These are phyloP conservation scores for Poa annua DNA, from an alignment of 176 grass and related monocot genomes.

Conservation along the genomic window DNA sequence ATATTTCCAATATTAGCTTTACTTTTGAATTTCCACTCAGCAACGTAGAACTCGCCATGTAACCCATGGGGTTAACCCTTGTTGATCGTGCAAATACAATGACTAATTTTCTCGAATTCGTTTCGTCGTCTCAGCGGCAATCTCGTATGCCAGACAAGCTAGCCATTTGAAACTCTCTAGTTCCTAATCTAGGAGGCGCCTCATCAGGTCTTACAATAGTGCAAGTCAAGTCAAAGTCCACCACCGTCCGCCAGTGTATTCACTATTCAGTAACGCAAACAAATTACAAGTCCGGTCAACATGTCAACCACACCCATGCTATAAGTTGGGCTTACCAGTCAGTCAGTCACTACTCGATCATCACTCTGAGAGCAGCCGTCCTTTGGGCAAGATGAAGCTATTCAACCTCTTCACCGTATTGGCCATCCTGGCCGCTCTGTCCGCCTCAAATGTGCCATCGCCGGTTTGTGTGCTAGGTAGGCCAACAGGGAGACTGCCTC, in stretches of 20 bases:
- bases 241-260: no score
- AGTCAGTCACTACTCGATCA: neutral
- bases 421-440: neutral
- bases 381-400: neutral
- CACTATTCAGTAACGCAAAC: neutral
- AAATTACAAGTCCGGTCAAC: neutral
- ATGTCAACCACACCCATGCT: neutral
- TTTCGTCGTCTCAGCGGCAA: no score
- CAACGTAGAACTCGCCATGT: no score
- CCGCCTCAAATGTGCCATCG: neutral
- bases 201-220: no score
- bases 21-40: no score
- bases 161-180: no score
- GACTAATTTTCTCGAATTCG: no score
- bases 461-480: neutral
- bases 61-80: no score
- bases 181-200: no score
- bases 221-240: neutral
- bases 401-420: constrained; percentile 26
- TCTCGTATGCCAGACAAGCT: no score
- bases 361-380: neutral
- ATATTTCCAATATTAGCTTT: no score
- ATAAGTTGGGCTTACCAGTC: neutral
- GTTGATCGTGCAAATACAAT: no score
- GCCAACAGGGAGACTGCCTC: neutral